Evolutionary conservation across 208 protist genomes (phyloP).

Genomic region (Wallacemonas sp.): DNA sequence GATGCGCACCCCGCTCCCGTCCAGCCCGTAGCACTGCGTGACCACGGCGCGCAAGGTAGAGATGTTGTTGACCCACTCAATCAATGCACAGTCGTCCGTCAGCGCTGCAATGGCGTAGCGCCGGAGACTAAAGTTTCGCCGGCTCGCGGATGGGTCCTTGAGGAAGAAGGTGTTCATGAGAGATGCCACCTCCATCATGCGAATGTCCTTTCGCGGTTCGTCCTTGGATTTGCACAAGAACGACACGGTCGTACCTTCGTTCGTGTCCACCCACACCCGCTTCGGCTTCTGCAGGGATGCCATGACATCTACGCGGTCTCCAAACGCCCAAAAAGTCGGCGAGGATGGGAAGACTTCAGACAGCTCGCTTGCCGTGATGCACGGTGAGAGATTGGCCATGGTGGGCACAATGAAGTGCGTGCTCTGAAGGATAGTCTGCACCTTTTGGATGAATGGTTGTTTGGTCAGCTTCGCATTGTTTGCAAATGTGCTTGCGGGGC

Average conservation of each 20-base stretch:
- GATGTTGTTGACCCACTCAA: slow-evolving; percentile 96
- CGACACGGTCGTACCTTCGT: slow-evolving; percentile 61
- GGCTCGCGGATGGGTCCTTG: slow-evolving; percentile 74
- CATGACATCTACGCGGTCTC: slow-evolving; percentile 82
- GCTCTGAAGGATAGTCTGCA: slow-evolving; percentile 42
- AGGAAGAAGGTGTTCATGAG: slow-evolving; percentile 94
- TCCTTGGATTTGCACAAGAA: slow-evolving; percentile 95
- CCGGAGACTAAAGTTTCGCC: slow-evolving; percentile 79
- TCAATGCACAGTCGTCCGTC: slow-evolving; percentile 91
- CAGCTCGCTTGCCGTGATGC: slow-evolving; percentile 27
- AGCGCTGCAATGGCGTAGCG: slow-evolving; percentile 90
- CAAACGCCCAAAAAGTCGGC: slow-evolving; percentile 75
- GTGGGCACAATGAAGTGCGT: slow-evolving; percentile 70
- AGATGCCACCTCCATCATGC: slow-evolving; percentile 95
- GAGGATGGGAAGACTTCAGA: slow-evolving; percentile 47
- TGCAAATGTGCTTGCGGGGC: slow-evolving; percentile 36
- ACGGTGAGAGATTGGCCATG: slow-evolving; percentile 70
- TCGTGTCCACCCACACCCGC: slow-evolving; percentile 82
- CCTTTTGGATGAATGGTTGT: slow-evolving; percentile 57
- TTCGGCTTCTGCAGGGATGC: slow-evolving; percentile 92
- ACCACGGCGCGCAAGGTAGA: slow-evolving; percentile 77
- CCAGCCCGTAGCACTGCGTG: slow-evolving; percentile 73
- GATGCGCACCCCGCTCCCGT: slow-evolving; percentile 61
- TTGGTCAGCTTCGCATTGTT: slow-evolving; percentile 38
- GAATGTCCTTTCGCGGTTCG: slow-evolving; percentile 94